Base-by-base conservation (phyloP, 1,284 basidiomycete genomes). In the Pseudozyma thailandica region DNA sequence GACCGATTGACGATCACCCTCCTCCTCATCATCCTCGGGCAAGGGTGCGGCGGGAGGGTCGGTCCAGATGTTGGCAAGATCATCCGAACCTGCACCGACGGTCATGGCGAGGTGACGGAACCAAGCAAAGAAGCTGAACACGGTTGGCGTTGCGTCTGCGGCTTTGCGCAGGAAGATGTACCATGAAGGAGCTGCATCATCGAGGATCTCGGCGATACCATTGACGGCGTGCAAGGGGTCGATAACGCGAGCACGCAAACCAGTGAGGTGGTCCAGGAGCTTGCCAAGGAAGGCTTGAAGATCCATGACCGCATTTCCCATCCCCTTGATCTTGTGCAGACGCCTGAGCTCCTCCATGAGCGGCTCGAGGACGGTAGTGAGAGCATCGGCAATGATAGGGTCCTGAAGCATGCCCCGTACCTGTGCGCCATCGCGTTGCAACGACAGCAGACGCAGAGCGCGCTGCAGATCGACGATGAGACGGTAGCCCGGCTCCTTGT, bases 121-220 rank as follows among this genome's bases (percentile, higher is more conserved):
- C 80, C 80, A 81, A 13, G 73, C 72, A 50, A 80, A 81, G 64
- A 77, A 72, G 61, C 72, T 74, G 53, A 74, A 76, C 28, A 80
- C 69, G 6, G 59, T 66, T 8, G 78, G 68, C 13, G 72, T 69
- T 4, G 60, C 54, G 13, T 68, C 64, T 20, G 74, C 37, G 23
- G 64, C 73, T 23, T 56, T 50, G 37, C 73, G 70, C 43, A 81
- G 37, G 52, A 77, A 78, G 15, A 37, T 35, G 65, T 73, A 81
- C 76, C 70, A 76, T 9, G 41, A 35, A 2, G 72, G 74, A 38
- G 73, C 66, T 13, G 72, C 74, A 42, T 76, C 70, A 56, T 79
- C 79, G 4, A 82, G 61, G 54, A 82, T 73, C 37, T 72, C 59
- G 15, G 80, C 78, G 16, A 82, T 64, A 9, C 64, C 55, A 37